These are phyloP conservation scores for Solanum aculeatissimum DNA, from an alignment of 305 asterid genomes.

Conservation along the genomic window DNA sequence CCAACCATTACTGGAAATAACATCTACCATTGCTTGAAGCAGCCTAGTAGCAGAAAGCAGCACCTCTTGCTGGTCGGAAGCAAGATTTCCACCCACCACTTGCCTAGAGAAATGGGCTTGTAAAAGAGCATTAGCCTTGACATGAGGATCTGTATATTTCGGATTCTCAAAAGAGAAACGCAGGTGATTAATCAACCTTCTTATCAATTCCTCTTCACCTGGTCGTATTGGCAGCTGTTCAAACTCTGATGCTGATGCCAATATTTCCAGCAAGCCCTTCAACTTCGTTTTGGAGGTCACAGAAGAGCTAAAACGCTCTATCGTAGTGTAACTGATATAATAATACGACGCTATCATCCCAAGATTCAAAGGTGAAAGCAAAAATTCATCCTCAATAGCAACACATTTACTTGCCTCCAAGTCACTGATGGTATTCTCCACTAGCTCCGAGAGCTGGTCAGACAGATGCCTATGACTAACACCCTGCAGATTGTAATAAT, in stretches of 20 bases:
- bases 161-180: slow-evolving; percentile 84
- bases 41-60: slow-evolving; percentile 63
- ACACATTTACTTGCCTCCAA: slow-evolving; percentile 87
- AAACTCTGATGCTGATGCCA: slow-evolving; percentile 89
- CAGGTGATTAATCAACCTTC: slow-evolving; percentile 70
- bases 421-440: slow-evolving; percentile 66
- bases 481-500: slow-evolving; percentile 91
- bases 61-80: slow-evolving; percentile 83
- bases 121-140: slow-evolving; percentile 83
- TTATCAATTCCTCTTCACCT: slow-evolving; percentile 79
- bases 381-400: slow-evolving; percentile 55
- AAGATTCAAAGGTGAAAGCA: slow-evolving; percentile 68
- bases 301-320: slow-evolving; percentile 86
- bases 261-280: slow-evolving; percentile 81
- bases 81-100: slow-evolving; percentile 59
- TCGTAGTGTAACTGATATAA: slow-evolving; percentile 86
- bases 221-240: slow-evolving; percentile 80
- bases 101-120: slow-evolving; percentile 95
- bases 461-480: slow-evolving; percentile 90
- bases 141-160: slow-evolving; percentile 60
- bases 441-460: slow-evolving; percentile 91
- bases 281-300: slow-evolving; percentile 70
- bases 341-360: slow-evolving; percentile 97
- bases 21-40: slow-evolving; percentile 98
- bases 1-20: slow-evolving; percentile 92